These are phyloP conservation scores for Rosa multiflora DNA, from an alignment of 306 rosid species.

Conservation along the genomic window DNA sequence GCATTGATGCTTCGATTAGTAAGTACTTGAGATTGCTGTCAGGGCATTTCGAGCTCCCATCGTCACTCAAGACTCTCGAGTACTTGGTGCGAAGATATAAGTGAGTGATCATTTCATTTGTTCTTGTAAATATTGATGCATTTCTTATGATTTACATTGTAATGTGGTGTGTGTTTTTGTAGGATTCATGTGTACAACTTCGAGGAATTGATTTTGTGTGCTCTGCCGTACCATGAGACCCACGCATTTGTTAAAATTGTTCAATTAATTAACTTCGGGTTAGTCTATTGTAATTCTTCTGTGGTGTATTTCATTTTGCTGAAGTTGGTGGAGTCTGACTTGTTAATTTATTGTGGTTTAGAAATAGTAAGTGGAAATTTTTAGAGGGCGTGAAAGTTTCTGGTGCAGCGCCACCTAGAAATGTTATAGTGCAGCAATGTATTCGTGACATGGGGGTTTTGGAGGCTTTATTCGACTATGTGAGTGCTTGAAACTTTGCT, in stretches of 20 bases:
- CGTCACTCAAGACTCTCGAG: conserved; percentile 78
- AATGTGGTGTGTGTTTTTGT: conserved; percentile 28
- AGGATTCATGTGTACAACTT: conserved; percentile 76
- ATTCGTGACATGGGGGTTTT: conserved; percentile 68
- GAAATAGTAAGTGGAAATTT: conserved; percentile 83
- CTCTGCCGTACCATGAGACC: conserved; percentile 86
- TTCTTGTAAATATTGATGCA: neutral
- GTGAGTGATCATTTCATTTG: conserved; percentile 40
- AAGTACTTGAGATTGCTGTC: conserved; percentile 66
- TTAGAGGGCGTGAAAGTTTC: conserved; percentile 69
- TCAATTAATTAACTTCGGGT: conserved; percentile 70
- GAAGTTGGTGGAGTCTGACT: conserved; percentile 27
- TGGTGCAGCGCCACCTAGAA: conserved; percentile 91
- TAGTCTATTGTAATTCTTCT: conserved; percentile 21
- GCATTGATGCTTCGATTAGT: conserved; percentile 51
- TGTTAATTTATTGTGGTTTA: conserved; percentile 27
- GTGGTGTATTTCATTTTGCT: conserved; percentile 18
- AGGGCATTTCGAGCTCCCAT: conserved; percentile 50
- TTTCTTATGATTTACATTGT: neutral
- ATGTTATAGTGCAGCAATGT: conserved; percentile 83
- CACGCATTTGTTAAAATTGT: conserved; percentile 76
- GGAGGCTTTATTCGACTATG: conserved; percentile 73
- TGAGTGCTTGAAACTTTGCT: conserved; percentile 49
- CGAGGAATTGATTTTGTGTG: conserved; percentile 71
- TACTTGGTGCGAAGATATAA: conserved; percentile 80